Evolutionary conservation across 177 flowering plant genomes (phyloP), one percentile per base, ranked within the genome.

Genomic region (Vitis hybrid): DNA sequence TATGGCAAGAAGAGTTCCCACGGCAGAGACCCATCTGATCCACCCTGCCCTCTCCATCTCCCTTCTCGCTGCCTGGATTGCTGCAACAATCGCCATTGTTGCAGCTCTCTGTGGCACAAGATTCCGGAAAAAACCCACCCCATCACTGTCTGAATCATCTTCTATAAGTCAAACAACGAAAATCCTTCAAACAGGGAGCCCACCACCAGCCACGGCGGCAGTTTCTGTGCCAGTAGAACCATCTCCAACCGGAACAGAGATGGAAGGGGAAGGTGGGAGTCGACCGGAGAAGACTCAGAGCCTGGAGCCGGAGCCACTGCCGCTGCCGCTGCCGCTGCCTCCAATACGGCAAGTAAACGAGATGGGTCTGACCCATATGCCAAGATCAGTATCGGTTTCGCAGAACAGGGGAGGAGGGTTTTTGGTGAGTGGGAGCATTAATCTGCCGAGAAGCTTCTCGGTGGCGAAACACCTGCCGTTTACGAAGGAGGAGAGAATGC

Each of bases 1-100:
- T 54, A 81, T 84, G 88, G 89, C 81, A 70, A 82, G 87, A 59
- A 81, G 72, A 60, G 39, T 81, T 23, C 79, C 87, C 11, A 11
- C 56, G 11, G 74, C 65, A 2, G 55, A 68, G 17, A 63, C 71
- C 14, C 56, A 67, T 1, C 57, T 55, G 58, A 54, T 71, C 57
- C 73, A 79, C 71, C 82, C 84, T 10, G 52, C 56, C 6, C 2
- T 76, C 1, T 73, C 82, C 6, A 57, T 78, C 0, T 58, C 79
- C 17, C 56, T 85, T 4, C 56, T 78, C 11, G 70, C 59, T 5
- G 75, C 70, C 2, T 70, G 60, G 11, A 58, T 82, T 21, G 80
- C 74, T 2, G 86, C 76, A 2, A 65, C 68, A 1, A 75, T 82
- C 15, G 72, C 80, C 12, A 67, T 79, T 18, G 57, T 80, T 15